Base-by-base conservation (phyloP, 768 basidiomycete genomes). In the Suillus lakei region DNA sequence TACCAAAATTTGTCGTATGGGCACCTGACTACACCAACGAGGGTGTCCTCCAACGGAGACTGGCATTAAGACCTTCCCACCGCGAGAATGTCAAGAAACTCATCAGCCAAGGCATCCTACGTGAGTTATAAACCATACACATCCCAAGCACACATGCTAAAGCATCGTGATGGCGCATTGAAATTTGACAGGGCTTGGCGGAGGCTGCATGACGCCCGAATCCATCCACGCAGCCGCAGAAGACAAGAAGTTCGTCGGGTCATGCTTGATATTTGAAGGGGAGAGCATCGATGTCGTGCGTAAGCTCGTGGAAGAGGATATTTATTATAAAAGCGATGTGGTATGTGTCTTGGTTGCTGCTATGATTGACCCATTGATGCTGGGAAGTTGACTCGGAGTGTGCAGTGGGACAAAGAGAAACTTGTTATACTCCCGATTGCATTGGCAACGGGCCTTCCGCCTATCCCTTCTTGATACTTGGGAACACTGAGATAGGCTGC, bases 1-100 rank as follows among this genome's bases (percentile, higher is more conserved):
- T 67, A 48, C 36, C 61, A 65, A 77, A 72, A 58, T 88, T 87
- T 67, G 72, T 89, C 41, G 83, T 91, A 44, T 91, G 86, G 68
- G 89, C 89, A 1, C 90, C 90, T 1, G 90, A 92, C 72, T 83
- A 82, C 66, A 83, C 84, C 12, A 86, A 88, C 34, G 79, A 81
- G 51, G 88, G 84, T 12, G 85, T 85, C 1, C 79, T 83, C 36
- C 81, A 81, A 30, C 82, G 80, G 36, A 82, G 91, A 26, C 74
- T 87, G 39, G 77, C 81, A 4, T 87, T 90, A 12, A 80, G 89
- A 28, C 62, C 75, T 4, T 66, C 71, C 48, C 91, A 92, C 73
- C 73, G 89, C 15, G 83, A 79, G 48, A 79, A 70, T 5, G 81
- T 80, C 18, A 78, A 79, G 55, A 72, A 68, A 39, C 70, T 76